phyloP scores from a whole-genome alignment of 2,329 filamentous ascomycete genomes.

The Cercospora sp. region DNA sequence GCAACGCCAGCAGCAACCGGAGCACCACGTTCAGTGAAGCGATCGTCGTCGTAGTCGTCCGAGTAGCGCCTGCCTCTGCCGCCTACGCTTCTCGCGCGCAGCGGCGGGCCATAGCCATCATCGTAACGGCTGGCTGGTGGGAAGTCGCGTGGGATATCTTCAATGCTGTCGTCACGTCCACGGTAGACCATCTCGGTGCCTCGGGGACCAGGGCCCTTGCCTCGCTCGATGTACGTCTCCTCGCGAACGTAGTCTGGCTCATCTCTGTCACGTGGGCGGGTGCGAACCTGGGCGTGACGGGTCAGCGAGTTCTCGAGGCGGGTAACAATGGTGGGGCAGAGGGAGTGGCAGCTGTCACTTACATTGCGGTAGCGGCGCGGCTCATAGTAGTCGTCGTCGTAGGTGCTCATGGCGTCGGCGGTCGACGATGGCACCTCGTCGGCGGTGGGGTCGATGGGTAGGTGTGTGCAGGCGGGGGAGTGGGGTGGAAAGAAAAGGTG shows the following conservation, averaged over 20 bases:
- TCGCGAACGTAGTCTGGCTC: constrained; percentile 54
- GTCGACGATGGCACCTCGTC: constrained; percentile 9
- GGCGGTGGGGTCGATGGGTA: background rate
- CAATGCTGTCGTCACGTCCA: constrained; percentile 73
- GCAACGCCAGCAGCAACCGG: constrained; percentile 45
- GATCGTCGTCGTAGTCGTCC: constrained; percentile 58
- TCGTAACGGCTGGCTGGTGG: constrained; percentile 53
- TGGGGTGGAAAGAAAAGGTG: background rate
- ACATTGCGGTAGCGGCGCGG: constrained; percentile 46
- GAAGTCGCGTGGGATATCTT: constrained; percentile 83
- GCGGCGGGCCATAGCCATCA: constrained; percentile 47
- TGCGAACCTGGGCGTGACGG: constrained; percentile 33
- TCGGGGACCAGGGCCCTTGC: constrained; percentile 45
- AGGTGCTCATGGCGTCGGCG: constrained; percentile 48
- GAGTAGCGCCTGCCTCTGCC: constrained; percentile 45
- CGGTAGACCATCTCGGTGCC: constrained; percentile 51
- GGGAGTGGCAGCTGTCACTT: constrained; percentile 17
- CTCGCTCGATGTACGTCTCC: constrained; percentile 52
- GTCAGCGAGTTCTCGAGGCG: constrained; percentile 19
- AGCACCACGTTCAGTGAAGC: constrained; percentile 52
- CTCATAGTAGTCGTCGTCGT: constrained; percentile 50
- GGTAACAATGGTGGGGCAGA: background rate
- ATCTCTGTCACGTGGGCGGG: constrained; percentile 48
- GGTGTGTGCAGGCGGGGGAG: constrained; percentile 10
- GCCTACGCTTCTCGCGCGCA: constrained; percentile 62